Conservation (phyloP, 306 rosid species). For the Argentina anserina region DNA sequence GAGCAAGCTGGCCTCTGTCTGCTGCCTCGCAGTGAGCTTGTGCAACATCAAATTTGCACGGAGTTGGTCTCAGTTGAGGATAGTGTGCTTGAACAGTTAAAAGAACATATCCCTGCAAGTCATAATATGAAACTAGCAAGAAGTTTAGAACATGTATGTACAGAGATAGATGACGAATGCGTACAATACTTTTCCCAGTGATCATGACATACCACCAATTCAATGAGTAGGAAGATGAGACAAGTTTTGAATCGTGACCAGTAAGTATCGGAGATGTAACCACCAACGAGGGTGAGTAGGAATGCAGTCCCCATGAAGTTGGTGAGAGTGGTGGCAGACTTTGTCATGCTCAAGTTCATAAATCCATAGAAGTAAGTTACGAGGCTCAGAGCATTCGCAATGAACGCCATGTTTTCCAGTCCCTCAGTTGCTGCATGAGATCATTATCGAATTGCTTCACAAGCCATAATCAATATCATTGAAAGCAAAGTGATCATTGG, state of each 20-base stretch:
- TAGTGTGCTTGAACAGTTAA: slow-evolving; percentile 59
- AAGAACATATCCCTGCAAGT: slow-evolving; percentile 57
- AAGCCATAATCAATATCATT: not conserved
- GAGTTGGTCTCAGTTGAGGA: slow-evolving; percentile 50
- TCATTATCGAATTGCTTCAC: not conserved
- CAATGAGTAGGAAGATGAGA: slow-evolving; percentile 49
- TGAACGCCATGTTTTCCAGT: slow-evolving; percentile 74
- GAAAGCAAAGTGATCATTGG: not conserved
- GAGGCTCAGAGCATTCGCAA: slow-evolving; percentile 56
- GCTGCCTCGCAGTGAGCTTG: slow-evolving; percentile 40
- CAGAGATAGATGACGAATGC: no score
- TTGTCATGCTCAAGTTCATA: slow-evolving; percentile 70
- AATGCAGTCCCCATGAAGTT: slow-evolving; percentile 78
- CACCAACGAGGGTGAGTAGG: slow-evolving; percentile 61
- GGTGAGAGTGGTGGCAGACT: slow-evolving; percentile 71
- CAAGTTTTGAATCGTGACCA: slow-evolving; percentile 70
- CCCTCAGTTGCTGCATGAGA: slow-evolving; percentile 61
- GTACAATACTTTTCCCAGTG: not conserved
- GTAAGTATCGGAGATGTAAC: slow-evolving; percentile 65
- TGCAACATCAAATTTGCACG: slow-evolving; percentile 42
- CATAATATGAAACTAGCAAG: not conserved
- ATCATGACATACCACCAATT: slow-evolving; percentile 46
- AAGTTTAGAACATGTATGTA: not conserved
- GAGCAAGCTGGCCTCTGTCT: slow-evolving; percentile 36
- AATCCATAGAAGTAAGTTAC: slow-evolving; percentile 67